Conservation (phyloP, 1,139 yeast species). For the Suhomyces coccinellae region DNA sequence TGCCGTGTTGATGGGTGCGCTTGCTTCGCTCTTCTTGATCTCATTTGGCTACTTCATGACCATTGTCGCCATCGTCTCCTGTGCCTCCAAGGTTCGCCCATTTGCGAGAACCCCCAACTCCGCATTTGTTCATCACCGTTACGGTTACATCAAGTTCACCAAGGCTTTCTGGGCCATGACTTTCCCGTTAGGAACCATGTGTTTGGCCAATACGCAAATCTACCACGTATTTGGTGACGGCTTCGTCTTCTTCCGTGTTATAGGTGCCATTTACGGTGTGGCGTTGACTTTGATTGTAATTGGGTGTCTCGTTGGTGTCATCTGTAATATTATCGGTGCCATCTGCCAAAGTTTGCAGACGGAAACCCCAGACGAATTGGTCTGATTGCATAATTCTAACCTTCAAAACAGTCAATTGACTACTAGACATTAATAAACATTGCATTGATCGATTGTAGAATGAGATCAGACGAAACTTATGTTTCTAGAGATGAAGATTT, state of each 20-base stretch:
- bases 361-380: background rate
- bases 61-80: conserved; percentile 20
- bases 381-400: no score
- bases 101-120: conserved; percentile 21
- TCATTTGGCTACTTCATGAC: conserved; percentile 28
- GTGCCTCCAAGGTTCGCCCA: conserved; percentile 22
- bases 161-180: conserved; percentile 84
- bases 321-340: conserved; percentile 14
- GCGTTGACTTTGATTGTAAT: conserved; percentile 38
- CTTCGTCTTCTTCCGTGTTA: conserved; percentile 54
- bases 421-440: no score
- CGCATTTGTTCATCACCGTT: conserved; percentile 14
- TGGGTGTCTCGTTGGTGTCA: conserved; percentile 33
- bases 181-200: conserved; percentile 87
- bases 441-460: no score
- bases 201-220: conserved; percentile 57
- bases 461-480: no score
- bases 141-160: conserved; percentile 46
- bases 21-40: conserved; percentile 18
- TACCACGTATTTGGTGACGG: conserved; percentile 41
- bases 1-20: conserved; percentile 1
- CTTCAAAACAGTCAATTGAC: no score
- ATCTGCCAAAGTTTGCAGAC: background rate
- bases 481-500: no score
- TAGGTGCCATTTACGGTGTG: conserved; percentile 63